These are phyloP conservation scores for Globisporangium alternatum DNA, from an alignment of 352 stramenopile genomes.

Conservation along the genomic window DNA sequence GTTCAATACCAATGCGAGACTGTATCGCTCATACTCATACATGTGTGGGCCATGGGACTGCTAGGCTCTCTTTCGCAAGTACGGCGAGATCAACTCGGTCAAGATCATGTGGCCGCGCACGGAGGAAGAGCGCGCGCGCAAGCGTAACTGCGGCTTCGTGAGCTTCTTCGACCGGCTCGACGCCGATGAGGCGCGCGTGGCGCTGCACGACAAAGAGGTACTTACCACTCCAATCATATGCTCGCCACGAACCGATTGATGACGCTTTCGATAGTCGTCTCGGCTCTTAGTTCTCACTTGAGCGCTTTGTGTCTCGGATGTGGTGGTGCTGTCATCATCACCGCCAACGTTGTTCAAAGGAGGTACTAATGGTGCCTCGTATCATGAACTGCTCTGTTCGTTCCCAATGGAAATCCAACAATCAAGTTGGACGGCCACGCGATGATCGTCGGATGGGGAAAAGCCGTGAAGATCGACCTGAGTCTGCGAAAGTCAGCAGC, in stretches of 20 bases:
- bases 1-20: background rate
- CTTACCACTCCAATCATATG: background rate
- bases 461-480: constrained; percentile 74
- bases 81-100: constrained; percentile 92
- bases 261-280: background rate
- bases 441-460: constrained; percentile 80
- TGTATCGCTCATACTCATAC: background rate
- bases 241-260: background rate
- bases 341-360: background rate
- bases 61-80: constrained; percentile 83
- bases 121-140: constrained; percentile 88
- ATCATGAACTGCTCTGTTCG: constrained; percentile 16
- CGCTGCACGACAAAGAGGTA: constrained; percentile 73
- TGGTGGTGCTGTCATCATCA: background rate
- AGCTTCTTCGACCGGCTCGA: constrained; percentile 88
- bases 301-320: background rate
- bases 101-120: constrained; percentile 99
- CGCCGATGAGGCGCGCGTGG: constrained; percentile 77
- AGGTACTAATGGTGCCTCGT: constrained; percentile 9
- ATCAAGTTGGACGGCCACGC: constrained; percentile 63
- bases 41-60: background rate
- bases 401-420: background rate
- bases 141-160: constrained; percentile 94
- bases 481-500: constrained; percentile 16
- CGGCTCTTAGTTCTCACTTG: background rate